Evolutionary conservation across 2,329 filamentous ascomycete genomes (phyloP).

Genomic region (Ilyonectria robusta): DNA sequence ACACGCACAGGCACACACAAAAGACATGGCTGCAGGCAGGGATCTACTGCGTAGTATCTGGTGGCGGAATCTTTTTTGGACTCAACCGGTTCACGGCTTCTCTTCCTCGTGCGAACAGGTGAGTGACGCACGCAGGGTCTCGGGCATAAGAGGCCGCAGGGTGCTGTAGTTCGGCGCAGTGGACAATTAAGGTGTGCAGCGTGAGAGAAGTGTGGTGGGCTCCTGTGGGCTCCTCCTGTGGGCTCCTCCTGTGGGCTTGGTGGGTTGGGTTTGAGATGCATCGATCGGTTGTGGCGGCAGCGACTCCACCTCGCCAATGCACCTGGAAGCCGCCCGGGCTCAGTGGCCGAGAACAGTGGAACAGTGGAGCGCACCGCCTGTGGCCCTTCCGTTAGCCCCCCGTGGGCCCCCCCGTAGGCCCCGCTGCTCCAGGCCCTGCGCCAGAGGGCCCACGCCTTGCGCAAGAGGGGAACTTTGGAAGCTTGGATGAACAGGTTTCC

Average conservation of each 20-base stretch:
- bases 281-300: conserved; percentile 41
- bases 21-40: conserved; percentile 18
- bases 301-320: conserved; percentile 31
- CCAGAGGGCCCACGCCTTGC: not conserved
- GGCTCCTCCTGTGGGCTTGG: not conserved
- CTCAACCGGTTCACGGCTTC: not conserved
- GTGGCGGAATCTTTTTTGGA: conserved; percentile 2
- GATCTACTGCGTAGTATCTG: not conserved
- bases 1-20: not conserved
- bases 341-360: not conserved
- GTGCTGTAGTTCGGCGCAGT: not conserved
- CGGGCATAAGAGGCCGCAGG: not conserved
- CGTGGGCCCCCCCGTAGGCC: no score
- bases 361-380: not conserved
- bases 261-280: conserved; percentile 28
- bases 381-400: not conserved
- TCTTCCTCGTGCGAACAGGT: conserved; percentile 13
- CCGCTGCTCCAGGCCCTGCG: not conserved
- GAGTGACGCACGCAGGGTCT: conserved; percentile 24
- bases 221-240: not conserved
- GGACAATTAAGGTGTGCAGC: not conserved
- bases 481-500: conserved; percentile 27
- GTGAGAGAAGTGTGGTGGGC: conserved; percentile 1
- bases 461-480: not conserved
- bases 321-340: not conserved